These are phyloP conservation scores for Paramyrothecium roridum DNA, from an alignment of 2,329 filamentous ascomycete species.

Conservation along the genomic window DNA sequence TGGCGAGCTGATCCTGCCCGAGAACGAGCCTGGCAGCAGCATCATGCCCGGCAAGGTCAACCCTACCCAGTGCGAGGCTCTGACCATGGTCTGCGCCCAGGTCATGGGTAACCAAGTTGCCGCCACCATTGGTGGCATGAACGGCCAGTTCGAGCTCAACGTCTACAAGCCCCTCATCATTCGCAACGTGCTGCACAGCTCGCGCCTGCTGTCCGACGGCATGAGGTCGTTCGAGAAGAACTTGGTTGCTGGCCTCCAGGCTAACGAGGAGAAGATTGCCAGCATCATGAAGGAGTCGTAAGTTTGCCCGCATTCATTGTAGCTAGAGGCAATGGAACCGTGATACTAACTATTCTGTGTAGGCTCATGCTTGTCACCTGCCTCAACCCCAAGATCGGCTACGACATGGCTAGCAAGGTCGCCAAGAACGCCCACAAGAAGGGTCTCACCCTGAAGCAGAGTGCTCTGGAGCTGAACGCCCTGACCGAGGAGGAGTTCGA, in stretches of 20 bases:
- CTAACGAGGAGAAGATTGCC: conserved; percentile 89
- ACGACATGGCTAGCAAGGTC: conserved; percentile 95
- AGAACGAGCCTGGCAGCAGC: conserved; percentile 96
- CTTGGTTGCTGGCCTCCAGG: conserved; percentile 80
- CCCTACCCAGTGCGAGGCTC: conserved; percentile 94
- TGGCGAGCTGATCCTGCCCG: conserved; percentile 86
- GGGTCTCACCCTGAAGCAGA: conserved; percentile 88
- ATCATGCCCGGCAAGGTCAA: conserved; percentile 99
- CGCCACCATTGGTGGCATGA: conserved; percentile 90
- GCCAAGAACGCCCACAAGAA: conserved; percentile 99
- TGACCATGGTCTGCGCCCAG: conserved; percentile 97
- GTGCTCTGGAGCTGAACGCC: conserved; percentile 88
- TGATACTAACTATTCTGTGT: conserved; percentile 6
- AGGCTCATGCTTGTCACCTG: conserved; percentile 98
- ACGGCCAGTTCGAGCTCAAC: conserved; percentile 98
- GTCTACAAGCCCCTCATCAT: conserved; percentile 98
- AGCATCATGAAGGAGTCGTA: conserved; percentile 93
- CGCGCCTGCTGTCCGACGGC: conserved; percentile 81
- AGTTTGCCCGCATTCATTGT: conserved; percentile 27
- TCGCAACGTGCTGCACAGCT: conserved; percentile 89
- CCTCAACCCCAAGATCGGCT: conserved; percentile 94
- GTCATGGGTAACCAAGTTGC: conserved; percentile 97
- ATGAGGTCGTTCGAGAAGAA: conserved; percentile 97
- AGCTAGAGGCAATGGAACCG: background rate
- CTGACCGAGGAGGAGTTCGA: conserved; percentile 88